Conservation (phyloP, 305 asterid species). For the Solanum hybrid region DNA sequence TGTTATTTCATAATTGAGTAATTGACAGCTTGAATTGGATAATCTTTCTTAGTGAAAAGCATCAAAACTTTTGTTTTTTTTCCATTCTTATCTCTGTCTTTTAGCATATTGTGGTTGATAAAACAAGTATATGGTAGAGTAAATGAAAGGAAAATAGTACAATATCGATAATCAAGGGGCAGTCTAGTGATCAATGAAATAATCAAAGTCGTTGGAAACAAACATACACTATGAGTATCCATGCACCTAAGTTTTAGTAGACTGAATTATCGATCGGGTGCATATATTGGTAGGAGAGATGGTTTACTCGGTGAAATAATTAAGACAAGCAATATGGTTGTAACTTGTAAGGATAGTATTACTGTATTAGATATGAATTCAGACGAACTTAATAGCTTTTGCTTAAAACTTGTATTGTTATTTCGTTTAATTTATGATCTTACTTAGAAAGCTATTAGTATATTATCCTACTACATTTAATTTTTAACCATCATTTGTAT, state of each 20-base stretch:
- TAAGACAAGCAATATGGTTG: no score
- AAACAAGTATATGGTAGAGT: neutral
- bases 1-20: neutral
- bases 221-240: neutral
- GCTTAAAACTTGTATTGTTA: accelerated
- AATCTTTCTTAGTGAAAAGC: neutral
- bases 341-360: neutral
- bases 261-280: neutral
- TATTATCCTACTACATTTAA: neutral
- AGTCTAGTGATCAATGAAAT: neutral
- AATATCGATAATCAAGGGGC: neutral
- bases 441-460: neutral
- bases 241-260: neutral
- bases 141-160: no score
- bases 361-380: neutral
- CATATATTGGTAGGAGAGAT: neutral
- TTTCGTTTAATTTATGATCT: no score
- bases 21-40: neutral
- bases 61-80: neutral
- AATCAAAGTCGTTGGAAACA: neutral
- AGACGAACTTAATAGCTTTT: no score
- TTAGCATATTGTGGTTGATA: neutral
- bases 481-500: neutral
- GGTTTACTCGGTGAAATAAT: no score
- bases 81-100: neutral